Base-by-base conservation (phyloP, 1,139 yeast species). In the Suhomyces anneliseae region DNA sequence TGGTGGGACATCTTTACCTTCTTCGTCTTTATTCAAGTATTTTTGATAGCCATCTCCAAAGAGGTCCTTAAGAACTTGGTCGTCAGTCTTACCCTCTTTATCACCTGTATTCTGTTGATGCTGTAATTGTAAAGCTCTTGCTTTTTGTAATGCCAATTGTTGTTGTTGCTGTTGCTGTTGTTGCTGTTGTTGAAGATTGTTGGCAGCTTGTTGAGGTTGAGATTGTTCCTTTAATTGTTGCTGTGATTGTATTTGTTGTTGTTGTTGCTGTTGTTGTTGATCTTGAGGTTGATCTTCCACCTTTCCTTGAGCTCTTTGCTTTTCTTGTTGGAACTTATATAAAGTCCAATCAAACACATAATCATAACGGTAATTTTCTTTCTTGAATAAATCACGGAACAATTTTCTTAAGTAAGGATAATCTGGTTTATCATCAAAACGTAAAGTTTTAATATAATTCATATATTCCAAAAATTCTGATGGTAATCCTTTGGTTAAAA, bases 281-380 rank as follows among this genome's bases (percentile, higher is more conserved):
- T 60, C 61, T 42, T 56, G 53, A 47, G 58, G 46, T 39, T 54
- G 53, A 41, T 68, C 70, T 14, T 45, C 46, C 36, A 62, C 55
- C 55, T 68, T 69, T 42, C 64, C 65, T 51, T 73, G 78, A 51
- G 76, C 80, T 56, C 83, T 76, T 68, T 85, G 82, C 70, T 85
- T 81, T 56, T 79, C 84, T 56, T 77, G 76, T 55, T 80, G 83
- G 70, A 85, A 85, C 72, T 89, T 85, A 72, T 88, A 86, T 62
- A 92, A 82, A 33, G 98, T 92, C 99, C 99, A 93, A 69, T 93
- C 99, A 70, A 90, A 93, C 26, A 93, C 85, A 68, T 90, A 93
- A 69, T 93, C 99, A 67, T 92, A 93, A 58, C 88, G 84, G 68
- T 90, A 93, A 53, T 90, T 90, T 66, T 92, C 93, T 54, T 95